phyloP scores from a whole-genome alignment of 1,284 basidiomycete species.

The Anthracocystis setariae region DNA sequence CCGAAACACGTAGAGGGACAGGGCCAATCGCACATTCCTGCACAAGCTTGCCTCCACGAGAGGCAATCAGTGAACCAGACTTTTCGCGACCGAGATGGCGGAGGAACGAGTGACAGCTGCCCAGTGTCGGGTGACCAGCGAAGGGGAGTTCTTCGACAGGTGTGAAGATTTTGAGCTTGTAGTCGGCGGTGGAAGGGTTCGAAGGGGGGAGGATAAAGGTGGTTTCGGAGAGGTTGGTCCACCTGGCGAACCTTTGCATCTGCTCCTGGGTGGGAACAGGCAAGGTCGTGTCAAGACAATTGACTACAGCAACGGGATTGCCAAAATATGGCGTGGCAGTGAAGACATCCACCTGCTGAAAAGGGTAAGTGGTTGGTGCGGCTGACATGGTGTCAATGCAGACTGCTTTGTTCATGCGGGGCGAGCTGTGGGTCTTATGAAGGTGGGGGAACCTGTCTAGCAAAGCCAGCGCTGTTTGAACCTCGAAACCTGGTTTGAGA shows the following conservation, averaged over 20 bases:
- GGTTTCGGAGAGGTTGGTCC: constrained; percentile 63
- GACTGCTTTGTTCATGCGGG: neutral
- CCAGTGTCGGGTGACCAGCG: constrained; percentile 61
- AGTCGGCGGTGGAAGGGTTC: constrained; percentile 35
- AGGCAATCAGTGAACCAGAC: neutral
- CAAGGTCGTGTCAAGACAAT: constrained; percentile 25
- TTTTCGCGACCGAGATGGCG: constrained; percentile 21
- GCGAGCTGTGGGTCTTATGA: neutral
- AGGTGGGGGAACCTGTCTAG: too few relatives aligned
- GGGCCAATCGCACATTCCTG: constrained; percentile 59
- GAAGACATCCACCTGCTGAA: constrained; percentile 59
- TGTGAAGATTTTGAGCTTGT: constrained; percentile 58
- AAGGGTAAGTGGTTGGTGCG: constrained; percentile 18
- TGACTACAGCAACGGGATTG: constrained; percentile 62
- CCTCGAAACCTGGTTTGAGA: too few relatives aligned
- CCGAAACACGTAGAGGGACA: constrained; percentile 25
- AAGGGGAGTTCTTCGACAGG: constrained; percentile 56
- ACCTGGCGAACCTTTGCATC: constrained; percentile 55
- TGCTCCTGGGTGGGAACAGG: constrained; percentile 26
- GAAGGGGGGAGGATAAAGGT: constrained; percentile 55
- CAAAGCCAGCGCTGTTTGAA: too few relatives aligned
- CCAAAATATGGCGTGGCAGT: constrained; percentile 46
- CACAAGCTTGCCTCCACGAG: constrained; percentile 26
- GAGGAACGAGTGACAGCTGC: constrained; percentile 49
- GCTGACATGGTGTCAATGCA: neutral